Evolutionary conservation across 2,329 filamentous ascomycete species (phyloP).

Genomic region (Thermochaetoides dissita): DNA sequence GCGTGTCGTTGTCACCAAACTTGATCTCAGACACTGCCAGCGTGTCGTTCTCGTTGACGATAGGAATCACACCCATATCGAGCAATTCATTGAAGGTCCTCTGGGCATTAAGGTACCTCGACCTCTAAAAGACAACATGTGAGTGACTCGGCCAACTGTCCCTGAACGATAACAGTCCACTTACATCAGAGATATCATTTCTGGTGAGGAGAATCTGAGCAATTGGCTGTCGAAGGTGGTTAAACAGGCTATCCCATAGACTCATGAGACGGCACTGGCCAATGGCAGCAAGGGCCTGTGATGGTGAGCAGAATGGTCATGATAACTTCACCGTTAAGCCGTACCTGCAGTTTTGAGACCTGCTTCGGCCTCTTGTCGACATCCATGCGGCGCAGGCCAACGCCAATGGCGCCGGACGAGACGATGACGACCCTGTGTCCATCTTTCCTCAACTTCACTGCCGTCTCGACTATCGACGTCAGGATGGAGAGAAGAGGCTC

Average conservation of each 20-base stretch:
- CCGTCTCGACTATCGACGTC: constrained; percentile 86
- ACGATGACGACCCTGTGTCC: constrained; percentile 92
- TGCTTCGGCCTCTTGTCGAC: constrained; percentile 78
- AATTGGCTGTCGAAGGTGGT: constrained; percentile 74
- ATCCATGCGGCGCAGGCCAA: constrained; percentile 82
- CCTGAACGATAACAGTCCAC: constrained; percentile 14
- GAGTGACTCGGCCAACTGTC: neutral
- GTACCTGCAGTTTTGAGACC: constrained; percentile 69
- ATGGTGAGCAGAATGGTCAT: constrained; percentile 1
- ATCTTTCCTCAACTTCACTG: constrained; percentile 72
- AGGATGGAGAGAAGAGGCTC: constrained; percentile 85
- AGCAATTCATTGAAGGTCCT: constrained; percentile 85
- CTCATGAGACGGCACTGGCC: constrained; percentile 91
- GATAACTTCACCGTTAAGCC: constrained; percentile 5
- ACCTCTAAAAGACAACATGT: constrained; percentile 40
- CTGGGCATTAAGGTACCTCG: constrained; percentile 90
- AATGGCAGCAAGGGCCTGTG: constrained; percentile 75
- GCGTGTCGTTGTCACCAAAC: constrained; percentile 96
- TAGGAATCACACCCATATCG: constrained; percentile 91
- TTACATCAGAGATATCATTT: constrained; percentile 88
- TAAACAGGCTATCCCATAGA: constrained; percentile 88
- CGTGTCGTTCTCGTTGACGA: constrained; percentile 98
- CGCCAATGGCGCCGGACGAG: constrained; percentile 91
- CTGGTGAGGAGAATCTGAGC: constrained; percentile 89
- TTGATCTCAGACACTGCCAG: constrained; percentile 96